A percentile compares a stretch with the other conserved stretches of the same genome.
These are phyloP conservation scores for Gynochthodes officinalis DNA, from an alignment of 257 asterid species.

Conservation along the genomic window DNA sequence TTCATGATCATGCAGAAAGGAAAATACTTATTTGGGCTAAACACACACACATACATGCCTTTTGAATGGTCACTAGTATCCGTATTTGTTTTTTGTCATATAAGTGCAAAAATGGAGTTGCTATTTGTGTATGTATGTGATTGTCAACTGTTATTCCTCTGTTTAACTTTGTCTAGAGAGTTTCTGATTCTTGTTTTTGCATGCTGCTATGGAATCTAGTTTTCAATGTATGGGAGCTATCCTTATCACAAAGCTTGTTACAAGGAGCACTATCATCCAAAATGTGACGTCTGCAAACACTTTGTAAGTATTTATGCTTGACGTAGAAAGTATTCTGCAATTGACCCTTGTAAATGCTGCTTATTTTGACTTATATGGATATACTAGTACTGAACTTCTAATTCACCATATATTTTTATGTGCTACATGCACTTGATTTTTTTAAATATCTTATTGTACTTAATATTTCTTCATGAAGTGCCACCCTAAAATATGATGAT, in stretches of 20 bases:
- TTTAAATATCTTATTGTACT: neutral
- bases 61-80: neutral
- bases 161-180: neutral
- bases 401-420: neutral
- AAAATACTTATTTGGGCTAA: neutral
- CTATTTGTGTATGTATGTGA: neutral
- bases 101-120: neutral
- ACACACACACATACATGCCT: neutral
- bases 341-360: neutral
- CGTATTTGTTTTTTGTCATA: neutral
- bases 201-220: slow-evolving; percentile 42
- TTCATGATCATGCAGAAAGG: neutral
- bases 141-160: neutral
- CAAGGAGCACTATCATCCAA: slow-evolving; percentile 88
- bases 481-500: too few relatives aligned
- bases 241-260: slow-evolving; percentile 91
- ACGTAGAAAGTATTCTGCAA: neutral
- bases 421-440: neutral
- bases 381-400: neutral
- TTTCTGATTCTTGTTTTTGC: slow-evolving; percentile 15
- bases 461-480: neutral
- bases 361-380: neutral
- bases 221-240: slow-evolving; percentile 69
- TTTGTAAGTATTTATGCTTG: slow-evolving; percentile 55
- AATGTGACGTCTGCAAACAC: slow-evolving; percentile 86